phyloP scores from a whole-genome alignment of 2,329 filamentous ascomycete species.

The Paraphaeosphaeria minitans region DNA sequence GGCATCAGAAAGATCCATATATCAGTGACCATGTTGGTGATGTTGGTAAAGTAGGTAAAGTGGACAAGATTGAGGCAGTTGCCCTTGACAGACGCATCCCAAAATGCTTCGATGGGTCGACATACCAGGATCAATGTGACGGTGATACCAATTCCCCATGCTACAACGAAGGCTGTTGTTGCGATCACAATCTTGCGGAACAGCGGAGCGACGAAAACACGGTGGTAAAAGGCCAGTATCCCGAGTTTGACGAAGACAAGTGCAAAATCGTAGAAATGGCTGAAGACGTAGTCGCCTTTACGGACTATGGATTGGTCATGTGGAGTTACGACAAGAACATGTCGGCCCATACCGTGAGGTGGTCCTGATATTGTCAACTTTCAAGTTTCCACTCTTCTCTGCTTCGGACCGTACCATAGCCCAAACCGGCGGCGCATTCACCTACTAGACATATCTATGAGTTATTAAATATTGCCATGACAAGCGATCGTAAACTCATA shows the following conservation, averaged over 20 bases:
- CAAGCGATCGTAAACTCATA: slow-evolving; percentile 17
- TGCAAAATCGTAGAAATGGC: slow-evolving; percentile 38
- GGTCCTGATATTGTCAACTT: slow-evolving; percentile 29
- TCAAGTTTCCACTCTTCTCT: background rate
- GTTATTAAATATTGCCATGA: background rate
- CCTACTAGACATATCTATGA: slow-evolving; percentile 36
- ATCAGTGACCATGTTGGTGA: slow-evolving; percentile 40
- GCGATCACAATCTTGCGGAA: slow-evolving; percentile 37
- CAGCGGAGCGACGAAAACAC: slow-evolving; percentile 36
- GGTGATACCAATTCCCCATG: slow-evolving; percentile 42
- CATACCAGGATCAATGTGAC: slow-evolving; percentile 36
- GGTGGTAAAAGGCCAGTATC: slow-evolving; percentile 43
- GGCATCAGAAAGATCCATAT: slow-evolving; percentile 44
- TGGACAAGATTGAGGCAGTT: slow-evolving; percentile 35
- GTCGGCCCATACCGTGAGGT: slow-evolving; percentile 40
- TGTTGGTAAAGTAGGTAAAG: slow-evolving; percentile 43
- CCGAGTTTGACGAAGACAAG: slow-evolving; percentile 33
- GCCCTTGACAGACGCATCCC: slow-evolving; percentile 34
- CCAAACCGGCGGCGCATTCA: slow-evolving; percentile 36
- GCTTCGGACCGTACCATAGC: slow-evolving; percentile 25
- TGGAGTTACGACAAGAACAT: slow-evolving; percentile 35
- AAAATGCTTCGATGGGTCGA: slow-evolving; percentile 36
- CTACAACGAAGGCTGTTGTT: slow-evolving; percentile 34
- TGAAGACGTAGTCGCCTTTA: slow-evolving; percentile 43
- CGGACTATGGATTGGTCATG: slow-evolving; percentile 39